These are phyloP conservation scores for Fusarium euwallaceae DNA, from an alignment of 2,329 filamentous ascomycete genomes.

Conservation along the genomic window DNA sequence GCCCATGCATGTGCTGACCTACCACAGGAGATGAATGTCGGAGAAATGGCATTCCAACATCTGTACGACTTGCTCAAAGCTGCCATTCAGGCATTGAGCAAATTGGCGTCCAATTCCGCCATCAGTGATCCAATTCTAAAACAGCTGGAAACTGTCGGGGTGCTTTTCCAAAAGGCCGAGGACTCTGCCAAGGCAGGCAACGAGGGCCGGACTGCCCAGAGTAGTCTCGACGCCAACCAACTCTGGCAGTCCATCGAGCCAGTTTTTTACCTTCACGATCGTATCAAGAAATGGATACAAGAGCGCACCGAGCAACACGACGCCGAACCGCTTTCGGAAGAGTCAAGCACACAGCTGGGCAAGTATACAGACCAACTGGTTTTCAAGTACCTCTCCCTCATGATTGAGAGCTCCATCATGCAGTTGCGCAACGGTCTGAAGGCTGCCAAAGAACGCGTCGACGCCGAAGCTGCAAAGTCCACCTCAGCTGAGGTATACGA, in stretches of 20 bases:
- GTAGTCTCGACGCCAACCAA: constrained; percentile 53
- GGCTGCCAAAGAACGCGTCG: constrained; percentile 47
- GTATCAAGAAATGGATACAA: constrained; percentile 67
- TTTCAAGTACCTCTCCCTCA: constrained; percentile 86
- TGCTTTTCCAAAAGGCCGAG: constrained; percentile 46
- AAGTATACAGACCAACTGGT: constrained; percentile 94
- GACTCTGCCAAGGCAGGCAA: constrained; percentile 31
- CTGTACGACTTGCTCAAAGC: constrained; percentile 45
- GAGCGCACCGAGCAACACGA: constrained; percentile 68
- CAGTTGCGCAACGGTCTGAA: constrained; percentile 82
- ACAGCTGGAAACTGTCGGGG: constrained; percentile 45
- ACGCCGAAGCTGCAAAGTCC: constrained; percentile 60
- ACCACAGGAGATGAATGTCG: constrained; percentile 73
- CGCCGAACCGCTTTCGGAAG: constrained; percentile 26
- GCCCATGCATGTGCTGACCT: constrained; percentile 13
- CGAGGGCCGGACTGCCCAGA: constrained; percentile 17
- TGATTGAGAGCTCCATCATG: constrained; percentile 88
- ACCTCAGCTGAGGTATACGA: constrained; percentile 73
- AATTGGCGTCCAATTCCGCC: constrained; percentile 39
- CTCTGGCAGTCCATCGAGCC: constrained; percentile 87
- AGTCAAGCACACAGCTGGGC: constrained; percentile 40
- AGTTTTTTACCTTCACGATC: constrained; percentile 73
- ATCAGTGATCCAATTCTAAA: constrained; percentile 41
- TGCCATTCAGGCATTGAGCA: constrained; percentile 43
- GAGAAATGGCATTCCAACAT: constrained; percentile 52